Evolutionary conservation across 495 filamentous ascomycete genomes (phyloP).

Genomic region (Aspergillus campestris): DNA sequence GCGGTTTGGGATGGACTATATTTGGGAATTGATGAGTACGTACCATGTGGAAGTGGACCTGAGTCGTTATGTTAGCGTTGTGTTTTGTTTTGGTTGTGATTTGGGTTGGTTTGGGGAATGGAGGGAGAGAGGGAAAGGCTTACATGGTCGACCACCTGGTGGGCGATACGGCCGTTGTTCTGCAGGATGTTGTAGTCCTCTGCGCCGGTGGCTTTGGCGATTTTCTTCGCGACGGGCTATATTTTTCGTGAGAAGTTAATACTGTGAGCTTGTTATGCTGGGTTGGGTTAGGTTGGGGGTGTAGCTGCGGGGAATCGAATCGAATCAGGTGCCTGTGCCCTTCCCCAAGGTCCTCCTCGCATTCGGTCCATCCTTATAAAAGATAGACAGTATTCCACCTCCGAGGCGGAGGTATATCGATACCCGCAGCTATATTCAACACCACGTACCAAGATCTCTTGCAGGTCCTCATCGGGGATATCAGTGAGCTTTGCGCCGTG

Average conservation of each 20-base stretch:
- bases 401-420: too few species aligned
- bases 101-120: neutral
- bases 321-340: neutral
- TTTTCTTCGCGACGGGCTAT: constrained; percentile 79
- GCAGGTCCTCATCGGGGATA: constrained; percentile 82
- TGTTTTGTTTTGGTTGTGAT: neutral
- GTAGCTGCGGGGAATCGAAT: constrained; percentile 1
- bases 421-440: too few species aligned
- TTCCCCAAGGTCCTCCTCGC: constrained; percentile 15
- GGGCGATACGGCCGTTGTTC: constrained; percentile 91
- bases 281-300: neutral
- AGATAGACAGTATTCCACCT: neutral
- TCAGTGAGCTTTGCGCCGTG: constrained; percentile 91
- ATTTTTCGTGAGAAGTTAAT: neutral
- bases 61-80: neutral
- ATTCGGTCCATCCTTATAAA: constrained; percentile 1
- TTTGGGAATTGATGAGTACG: constrained; percentile 9
- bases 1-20: neutral
- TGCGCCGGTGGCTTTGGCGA: constrained; percentile 68
- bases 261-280: neutral
- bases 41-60: constrained; percentile 95
- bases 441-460: constrained; percentile 66
- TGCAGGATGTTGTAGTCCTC: constrained; percentile 88
- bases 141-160: constrained; percentile 92
- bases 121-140: constrained; percentile 1